Percentiles rank a stretch among this genome's conserved stretches.
These are phyloP conservation scores for Fragaria iinumae DNA, from an alignment of 306 rosid species.

Conservation along the genomic window DNA sequence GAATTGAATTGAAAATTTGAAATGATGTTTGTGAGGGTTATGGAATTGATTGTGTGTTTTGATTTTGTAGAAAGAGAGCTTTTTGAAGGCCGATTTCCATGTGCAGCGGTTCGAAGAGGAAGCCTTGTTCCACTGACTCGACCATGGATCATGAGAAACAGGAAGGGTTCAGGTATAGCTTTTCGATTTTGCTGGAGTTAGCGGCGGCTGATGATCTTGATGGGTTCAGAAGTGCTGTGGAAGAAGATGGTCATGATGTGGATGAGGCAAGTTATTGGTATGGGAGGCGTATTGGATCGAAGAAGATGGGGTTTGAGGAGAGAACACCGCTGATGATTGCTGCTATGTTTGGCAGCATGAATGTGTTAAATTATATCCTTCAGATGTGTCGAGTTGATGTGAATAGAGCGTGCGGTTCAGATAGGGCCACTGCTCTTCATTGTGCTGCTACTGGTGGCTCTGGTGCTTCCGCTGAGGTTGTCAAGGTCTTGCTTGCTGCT, in stretches of 20 bases:
- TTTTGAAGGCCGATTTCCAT: conserved; percentile 34
- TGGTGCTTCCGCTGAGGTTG: conserved; percentile 48
- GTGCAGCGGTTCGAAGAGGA: conserved; percentile 67
- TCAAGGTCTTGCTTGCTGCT: conserved; percentile 66
- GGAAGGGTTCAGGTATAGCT: conserved; percentile 31
- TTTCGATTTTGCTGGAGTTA: conserved; percentile 57
- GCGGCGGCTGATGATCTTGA: conserved; percentile 56
- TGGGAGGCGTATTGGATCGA: conserved; percentile 69
- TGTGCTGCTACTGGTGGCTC: conserved; percentile 76
- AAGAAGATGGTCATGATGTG: conserved; percentile 49
- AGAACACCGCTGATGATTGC: conserved; percentile 86
- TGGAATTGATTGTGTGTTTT: conserved; percentile 1
- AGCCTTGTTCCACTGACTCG: conserved; percentile 46
- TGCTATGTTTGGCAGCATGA: conserved; percentile 74
- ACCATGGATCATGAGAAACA: conserved; percentile 46
- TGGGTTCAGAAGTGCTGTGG: conserved; percentile 59
- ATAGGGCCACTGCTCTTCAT: conserved; percentile 76
- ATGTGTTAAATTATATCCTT: conserved; percentile 55
- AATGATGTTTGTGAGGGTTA: neutral
- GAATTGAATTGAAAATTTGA: neutral
- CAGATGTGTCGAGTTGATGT: conserved; percentile 55
- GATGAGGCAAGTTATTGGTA: conserved; percentile 71
- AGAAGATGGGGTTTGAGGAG: conserved; percentile 59
- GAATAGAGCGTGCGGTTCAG: conserved; percentile 55
- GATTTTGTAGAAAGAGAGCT: conserved; percentile 20